phyloP scores from a whole-genome alignment of 176 grass and related monocot species.

The Oryza meridionalis region DNA sequence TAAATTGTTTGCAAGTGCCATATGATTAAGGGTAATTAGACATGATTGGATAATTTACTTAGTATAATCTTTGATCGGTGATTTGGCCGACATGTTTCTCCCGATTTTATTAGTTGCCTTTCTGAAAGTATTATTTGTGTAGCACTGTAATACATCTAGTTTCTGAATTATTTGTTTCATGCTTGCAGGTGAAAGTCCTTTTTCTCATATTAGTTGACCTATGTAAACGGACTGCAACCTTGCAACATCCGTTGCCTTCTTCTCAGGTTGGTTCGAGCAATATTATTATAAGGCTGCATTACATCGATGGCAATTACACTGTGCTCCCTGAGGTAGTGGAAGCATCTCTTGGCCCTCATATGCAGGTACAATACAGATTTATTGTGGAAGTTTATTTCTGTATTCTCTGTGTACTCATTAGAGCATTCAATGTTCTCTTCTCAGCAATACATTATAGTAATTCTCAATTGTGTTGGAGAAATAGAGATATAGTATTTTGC shows the following conservation, averaged over 20 bases:
- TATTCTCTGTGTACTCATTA: conserved; percentile 5
- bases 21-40: background rate
- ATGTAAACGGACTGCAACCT: conserved; percentile 83
- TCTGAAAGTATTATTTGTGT: background rate
- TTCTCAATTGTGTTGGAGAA: conserved; percentile 7
- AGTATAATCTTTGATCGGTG: conserved; percentile 7
- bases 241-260: conserved; percentile 82
- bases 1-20: background rate
- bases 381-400: background rate
- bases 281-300: conserved; percentile 96
- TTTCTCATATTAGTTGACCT: conserved; percentile 98
- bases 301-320: conserved; percentile 97
- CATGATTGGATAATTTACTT: conserved; percentile 20
- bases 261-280: conserved; percentile 94
- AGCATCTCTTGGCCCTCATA: conserved; percentile 94
- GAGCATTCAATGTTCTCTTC: background rate
- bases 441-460: background rate
- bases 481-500: conserved; percentile 9
- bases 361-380: conserved; percentile 72
- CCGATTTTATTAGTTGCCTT: background rate
- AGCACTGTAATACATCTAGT: conserved; percentile 1
- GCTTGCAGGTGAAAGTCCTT: conserved; percentile 86
- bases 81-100: background rate
- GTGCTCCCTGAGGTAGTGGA: conserved; percentile 98
- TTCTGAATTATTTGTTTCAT: conserved; percentile 32